Evolutionary conservation across 225 moss, liverwort and hornwort genomes (phyloP).

Genomic region (Takakia lepidozioides): DNA sequence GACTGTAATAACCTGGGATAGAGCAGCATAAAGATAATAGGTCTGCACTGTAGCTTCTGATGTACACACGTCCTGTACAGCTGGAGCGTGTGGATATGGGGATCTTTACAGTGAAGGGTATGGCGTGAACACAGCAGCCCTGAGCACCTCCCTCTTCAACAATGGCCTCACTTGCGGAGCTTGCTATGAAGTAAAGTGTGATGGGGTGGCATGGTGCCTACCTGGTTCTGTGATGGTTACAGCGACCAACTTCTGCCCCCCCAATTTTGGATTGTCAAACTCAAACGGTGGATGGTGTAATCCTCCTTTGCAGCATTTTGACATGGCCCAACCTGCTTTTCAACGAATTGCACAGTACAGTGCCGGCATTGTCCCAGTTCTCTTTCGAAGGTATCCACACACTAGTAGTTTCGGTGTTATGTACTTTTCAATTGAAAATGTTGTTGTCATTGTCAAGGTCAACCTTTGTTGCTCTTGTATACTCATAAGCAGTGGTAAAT

Average conservation of each 20-base stretch:
- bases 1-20: too few species aligned
- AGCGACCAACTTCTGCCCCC: neutral
- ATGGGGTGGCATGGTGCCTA: conserved; percentile 22
- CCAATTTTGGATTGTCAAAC: too few species aligned
- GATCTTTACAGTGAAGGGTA: conserved; percentile 30
- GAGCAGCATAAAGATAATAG: too few species aligned
- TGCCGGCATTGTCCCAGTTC: neutral
- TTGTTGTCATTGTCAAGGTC: too few species aligned
- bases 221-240: conserved; percentile 7
- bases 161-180: conserved; percentile 25
- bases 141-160: conserved; percentile 20
- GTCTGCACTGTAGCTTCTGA: too few species aligned
- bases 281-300: conserved; percentile 9
- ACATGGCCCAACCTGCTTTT: neutral
- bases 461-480: too few species aligned
- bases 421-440: too few species aligned
- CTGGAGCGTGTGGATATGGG: conserved; percentile 30
- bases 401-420: too few species aligned
- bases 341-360: neutral
- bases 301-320: neutral
- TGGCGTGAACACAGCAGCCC: conserved; percentile 22
- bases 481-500: too few species aligned
- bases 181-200: conserved; percentile 21
- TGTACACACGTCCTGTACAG: too few species aligned
- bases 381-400: too few species aligned